Base-by-base conservation (phyloP, 2,329 filamentous ascomycete species). In the Apiospora kogelbergensis region DNA sequence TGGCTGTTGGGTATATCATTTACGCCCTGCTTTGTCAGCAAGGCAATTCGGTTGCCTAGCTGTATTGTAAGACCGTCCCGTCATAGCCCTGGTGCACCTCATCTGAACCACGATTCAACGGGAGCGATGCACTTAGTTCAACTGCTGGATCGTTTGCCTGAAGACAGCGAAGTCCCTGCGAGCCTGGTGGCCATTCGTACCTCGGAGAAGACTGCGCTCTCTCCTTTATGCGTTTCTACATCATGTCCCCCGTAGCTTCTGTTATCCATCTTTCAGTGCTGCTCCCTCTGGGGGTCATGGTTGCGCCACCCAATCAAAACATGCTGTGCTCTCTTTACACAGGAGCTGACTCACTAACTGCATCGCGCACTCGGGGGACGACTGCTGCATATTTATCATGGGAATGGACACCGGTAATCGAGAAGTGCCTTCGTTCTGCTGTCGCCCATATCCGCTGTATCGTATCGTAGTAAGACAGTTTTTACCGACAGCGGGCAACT, bases 1-100 rank as follows among this genome's bases (percentile, higher is more conserved):
- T n/a, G 30, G 11, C 20, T n/a, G n/a, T 33, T 11, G 20, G n/a
- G 30, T 6, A 60, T 60, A 30, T n/a, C 53, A n/a, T 60, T 60
- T 60, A 22, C 53, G 53, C 53, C 30, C 30, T 60, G 53, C 53
- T 60, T 60, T 60, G 53, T 60, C 53, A 60, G 53, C 53, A 60
- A 30, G 37, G n/a, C 53, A 26, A 20, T 26, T n/a, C 30, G 53
- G 10, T 30, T 60, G 30, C 53, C 30, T 60, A 37, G 26, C 30
- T 3, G 42, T n/a, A 45, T 3, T 13, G 42, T n/a, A 45, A 37
- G 53, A 60, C 37, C 53, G 30, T 60, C 30, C 33, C 53, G 30
- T 60, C 30, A 60, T 30, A 33, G 53, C 53, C 22, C 13, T 60
- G 26, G 53, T 30, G 53, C 53, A 37, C 17, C 30, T 37, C 53